Base-by-base conservation (phyloP, 2,329 filamentous ascomycete species). In the Tolypocladium pustulatum region DNA sequence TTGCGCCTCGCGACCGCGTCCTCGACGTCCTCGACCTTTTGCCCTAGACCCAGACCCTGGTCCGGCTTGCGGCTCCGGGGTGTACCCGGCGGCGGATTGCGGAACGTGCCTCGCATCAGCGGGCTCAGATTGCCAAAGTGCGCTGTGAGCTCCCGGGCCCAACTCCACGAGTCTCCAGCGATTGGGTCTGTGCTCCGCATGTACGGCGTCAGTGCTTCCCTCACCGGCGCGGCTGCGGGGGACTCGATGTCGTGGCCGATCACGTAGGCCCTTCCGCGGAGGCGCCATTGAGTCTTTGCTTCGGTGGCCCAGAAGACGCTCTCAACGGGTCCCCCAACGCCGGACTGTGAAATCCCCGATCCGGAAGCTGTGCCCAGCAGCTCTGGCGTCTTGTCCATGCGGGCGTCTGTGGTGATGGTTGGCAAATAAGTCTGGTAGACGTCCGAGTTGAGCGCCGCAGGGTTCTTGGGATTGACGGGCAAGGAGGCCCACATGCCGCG, bases 51-150 rank as follows among this genome's bases (percentile, higher is more conserved):
- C 3, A 76, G 65, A 0, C 74, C 74, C 13, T 72, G 69, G 60
- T 71, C 69, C 63, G 80, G 71, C 65, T 79, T 66, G 68, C 83
- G 63, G 63, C 81, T 73, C 65, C 88, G 69, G 55, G 85, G 79
- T 61, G 78, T 76, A 0, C 89, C 89, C 0, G 89, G 87, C 7
- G 82, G 77, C 68, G 94, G 81, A 69, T 88, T 85, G 72, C 84
- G 86, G 71, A 91, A 92, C 10, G 83, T 81, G 12, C 88, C 88
- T 70, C 92, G 81, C 85, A 96, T 91, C 1, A 78, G 76, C 8
- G 93, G 93, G 64, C 83, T 87, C 65, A 94, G 74, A 71, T 97
- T 97, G 25, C 91, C 93, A 81, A 97, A 97, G 71, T 94, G 90
- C 55, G 84, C 89, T 56, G 89, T 91, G 41, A 97, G 72, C 74